Conservation (phyloP, 2,329 filamentous ascomycete genomes). For the Aspergillus puulaauensis region DNA sequence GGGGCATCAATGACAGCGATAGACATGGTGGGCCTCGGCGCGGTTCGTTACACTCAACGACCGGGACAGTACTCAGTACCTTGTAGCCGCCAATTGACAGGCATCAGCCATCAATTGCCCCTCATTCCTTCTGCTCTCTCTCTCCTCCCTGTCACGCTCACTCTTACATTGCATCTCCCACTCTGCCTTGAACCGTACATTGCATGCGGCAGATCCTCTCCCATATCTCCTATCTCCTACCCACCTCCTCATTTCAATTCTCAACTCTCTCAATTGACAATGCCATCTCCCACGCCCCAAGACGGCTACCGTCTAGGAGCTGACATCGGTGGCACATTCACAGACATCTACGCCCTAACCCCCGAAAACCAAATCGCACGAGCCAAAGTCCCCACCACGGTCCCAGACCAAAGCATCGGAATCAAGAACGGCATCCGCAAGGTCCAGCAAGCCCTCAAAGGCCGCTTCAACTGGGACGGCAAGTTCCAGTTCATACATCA, state of each 20-base stretch:
- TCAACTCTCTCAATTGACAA: neutral
- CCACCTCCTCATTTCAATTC: too few species aligned
- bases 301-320: constrained; percentile 22
- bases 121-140: too few species aligned
- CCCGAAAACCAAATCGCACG: constrained; percentile 45
- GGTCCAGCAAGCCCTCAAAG: constrained; percentile 39
- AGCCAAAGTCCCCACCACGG: constrained; percentile 49
- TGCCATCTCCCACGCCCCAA: neutral
- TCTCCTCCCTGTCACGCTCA: too few species aligned
- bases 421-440: constrained; percentile 48
- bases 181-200: too few species aligned
- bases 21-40: too few species aligned
- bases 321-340: constrained; percentile 45
- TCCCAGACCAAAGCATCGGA: constrained; percentile 48
- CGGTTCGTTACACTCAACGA: too few species aligned
- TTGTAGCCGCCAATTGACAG: too few species aligned
- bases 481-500: constrained; percentile 52
- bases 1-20: too few species aligned
- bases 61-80: too few species aligned
- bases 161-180: too few species aligned
- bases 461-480: constrained; percentile 43
- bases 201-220: constrained; percentile 26
- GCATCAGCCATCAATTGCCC: too few species aligned
- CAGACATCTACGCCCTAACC: constrained; percentile 50
- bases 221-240: constrained; percentile 16